Conservation (phyloP, 1,139 yeast genomes). For the Suzukiozyma palmioleophila region DNA sequence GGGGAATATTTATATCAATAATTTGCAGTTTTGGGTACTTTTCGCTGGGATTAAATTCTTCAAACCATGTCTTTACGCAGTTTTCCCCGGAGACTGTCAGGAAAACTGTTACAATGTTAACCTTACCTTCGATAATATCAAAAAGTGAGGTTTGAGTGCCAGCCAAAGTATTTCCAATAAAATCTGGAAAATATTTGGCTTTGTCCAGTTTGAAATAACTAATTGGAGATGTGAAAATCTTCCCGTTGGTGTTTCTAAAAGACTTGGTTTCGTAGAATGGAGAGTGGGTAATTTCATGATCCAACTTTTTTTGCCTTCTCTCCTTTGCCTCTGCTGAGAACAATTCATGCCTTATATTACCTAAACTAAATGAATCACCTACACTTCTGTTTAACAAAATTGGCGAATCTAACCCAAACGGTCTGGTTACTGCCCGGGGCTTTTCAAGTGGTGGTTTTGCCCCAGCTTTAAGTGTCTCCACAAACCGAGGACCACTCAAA, state of each 20-base stretch:
- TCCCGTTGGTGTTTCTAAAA: constrained; percentile 77
- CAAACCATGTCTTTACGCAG: constrained; percentile 60
- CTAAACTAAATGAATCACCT: constrained; percentile 16
- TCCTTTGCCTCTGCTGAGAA: constrained; percentile 45
- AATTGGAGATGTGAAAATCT: constrained; percentile 75
- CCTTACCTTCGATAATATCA: constrained; percentile 42
- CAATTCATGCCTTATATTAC: constrained; percentile 20
- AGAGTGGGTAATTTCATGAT: constrained; percentile 79
- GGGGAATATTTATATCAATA: constrained; percentile 71
- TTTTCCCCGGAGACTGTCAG: constrained; percentile 72
- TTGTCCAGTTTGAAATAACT: constrained; percentile 73
- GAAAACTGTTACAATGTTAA: constrained; percentile 61
- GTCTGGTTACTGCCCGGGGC: constrained; percentile 28
- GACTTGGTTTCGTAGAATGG: constrained; percentile 81
- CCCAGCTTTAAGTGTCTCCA: constrained; percentile 24
- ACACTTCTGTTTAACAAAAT: constrained; percentile 24
- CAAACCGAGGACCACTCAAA: constrained; percentile 19
- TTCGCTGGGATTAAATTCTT: constrained; percentile 30
- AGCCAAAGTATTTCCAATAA: constrained; percentile 55
- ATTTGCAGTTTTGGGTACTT: constrained; percentile 57
- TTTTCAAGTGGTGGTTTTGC: constrained; percentile 26
- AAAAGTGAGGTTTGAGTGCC: constrained; percentile 33
- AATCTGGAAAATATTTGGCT: constrained; percentile 82
- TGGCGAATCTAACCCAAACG: constrained; percentile 38
- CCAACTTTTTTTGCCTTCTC: constrained; percentile 51